A percentile compares a stretch with the other conserved stretches of the same genome.
Evolutionary conservation across 2,329 filamentous ascomycete species (phyloP).

Genomic region (Colletotrichum sojae): DNA sequence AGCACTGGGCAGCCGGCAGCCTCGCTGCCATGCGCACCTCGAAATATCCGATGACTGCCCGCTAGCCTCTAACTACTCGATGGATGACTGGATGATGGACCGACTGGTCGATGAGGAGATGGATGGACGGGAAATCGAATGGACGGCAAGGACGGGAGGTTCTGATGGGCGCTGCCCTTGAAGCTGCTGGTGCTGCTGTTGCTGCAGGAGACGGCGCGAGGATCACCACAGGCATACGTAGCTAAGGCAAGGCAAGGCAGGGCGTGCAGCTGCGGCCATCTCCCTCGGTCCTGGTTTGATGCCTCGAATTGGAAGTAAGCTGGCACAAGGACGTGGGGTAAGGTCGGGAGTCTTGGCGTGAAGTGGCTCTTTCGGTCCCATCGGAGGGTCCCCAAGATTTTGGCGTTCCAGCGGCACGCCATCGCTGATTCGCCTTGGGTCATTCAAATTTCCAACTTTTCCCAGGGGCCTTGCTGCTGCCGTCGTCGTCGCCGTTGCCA

Average conservation of each 20-base stretch:
- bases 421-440: conserved; percentile 37
- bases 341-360: conserved; percentile 40
- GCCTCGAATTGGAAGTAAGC: conserved; percentile 39
- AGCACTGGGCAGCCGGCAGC: conserved; percentile 33
- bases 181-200: conserved; percentile 11
- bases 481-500: neutral
- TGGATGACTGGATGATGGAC: conserved; percentile 22
- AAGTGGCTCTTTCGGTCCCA: neutral
- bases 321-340: conserved; percentile 40
- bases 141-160: neutral
- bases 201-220: conserved; percentile 31
- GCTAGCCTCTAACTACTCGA: neutral
- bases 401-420: conserved; percentile 38
- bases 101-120: neutral
- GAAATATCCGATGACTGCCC: conserved; percentile 30
- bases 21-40: conserved; percentile 11
- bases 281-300: conserved; percentile 33
- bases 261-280: conserved; percentile 30
- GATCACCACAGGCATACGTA: conserved; percentile 39
- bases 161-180: neutral
- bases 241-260: neutral
- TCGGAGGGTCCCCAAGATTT: conserved; percentile 30
- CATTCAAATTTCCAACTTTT: conserved; percentile 26
- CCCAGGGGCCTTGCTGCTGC: neutral
- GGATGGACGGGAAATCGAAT: conserved; percentile 14